Evolutionary conservation across 441 rosid genomes (phyloP).

Genomic region (Croton setiger): DNA sequence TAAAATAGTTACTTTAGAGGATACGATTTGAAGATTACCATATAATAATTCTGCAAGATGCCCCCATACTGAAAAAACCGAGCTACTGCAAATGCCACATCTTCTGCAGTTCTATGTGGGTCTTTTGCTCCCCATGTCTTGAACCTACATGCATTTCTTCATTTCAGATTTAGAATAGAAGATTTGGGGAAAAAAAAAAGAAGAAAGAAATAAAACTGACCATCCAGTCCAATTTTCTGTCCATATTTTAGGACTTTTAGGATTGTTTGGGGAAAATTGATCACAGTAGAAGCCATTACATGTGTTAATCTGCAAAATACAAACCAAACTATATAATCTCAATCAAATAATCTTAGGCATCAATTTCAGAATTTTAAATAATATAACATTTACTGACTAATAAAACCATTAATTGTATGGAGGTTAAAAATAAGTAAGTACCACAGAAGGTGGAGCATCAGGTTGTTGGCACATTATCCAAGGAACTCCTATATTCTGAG

Average conservation of each 20-base stretch:
- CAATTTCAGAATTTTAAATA: no score
- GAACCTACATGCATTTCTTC: constrained; percentile 31
- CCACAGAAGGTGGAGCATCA: constrained; percentile 70
- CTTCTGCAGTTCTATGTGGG: constrained; percentile 66
- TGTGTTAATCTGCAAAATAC: constrained; percentile 43
- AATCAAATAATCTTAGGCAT: no score
- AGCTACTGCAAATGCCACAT: constrained; percentile 71
- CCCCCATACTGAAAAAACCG: constrained; percentile 74
- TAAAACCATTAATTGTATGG: no score
- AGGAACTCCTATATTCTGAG: constrained; percentile 56
- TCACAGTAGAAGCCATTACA: constrained; percentile 73
- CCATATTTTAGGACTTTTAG: constrained; percentile 62
- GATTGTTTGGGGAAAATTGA: constrained; percentile 44
- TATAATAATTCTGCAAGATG: constrained; percentile 67
- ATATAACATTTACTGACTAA: not conserved
- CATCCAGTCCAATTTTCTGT: constrained; percentile 72
- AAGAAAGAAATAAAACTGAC: constrained; percentile 20
- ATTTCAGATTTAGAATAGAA: not conserved
- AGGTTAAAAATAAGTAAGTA: constrained; percentile 27
- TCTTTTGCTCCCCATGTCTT: constrained; percentile 64
- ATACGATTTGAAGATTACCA: constrained; percentile 31
- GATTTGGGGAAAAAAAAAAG: not conserved
- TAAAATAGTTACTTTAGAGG: not conserved
- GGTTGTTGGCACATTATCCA: constrained; percentile 85
- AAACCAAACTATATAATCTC: not conserved